Base-by-base conservation (phyloP, 2,329 filamentous ascomycete species). In the Pestalotiopsis sp. region DNA sequence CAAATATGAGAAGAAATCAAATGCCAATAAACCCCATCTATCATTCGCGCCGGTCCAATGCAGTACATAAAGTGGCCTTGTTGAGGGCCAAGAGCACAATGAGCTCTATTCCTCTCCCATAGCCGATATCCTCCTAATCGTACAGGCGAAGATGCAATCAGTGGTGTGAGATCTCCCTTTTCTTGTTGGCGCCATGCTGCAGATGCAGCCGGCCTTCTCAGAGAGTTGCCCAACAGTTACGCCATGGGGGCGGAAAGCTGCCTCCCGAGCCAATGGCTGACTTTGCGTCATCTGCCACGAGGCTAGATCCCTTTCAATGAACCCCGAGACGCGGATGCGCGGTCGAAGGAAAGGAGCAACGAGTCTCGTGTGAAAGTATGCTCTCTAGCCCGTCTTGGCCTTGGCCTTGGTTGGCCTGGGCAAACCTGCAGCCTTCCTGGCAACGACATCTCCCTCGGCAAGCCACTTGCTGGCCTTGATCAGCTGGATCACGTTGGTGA, bases 401-500 rank as follows among this genome's bases (percentile, higher is more conserved):
- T 73, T 75, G 76, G 74, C 77, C 70, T 78, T 79, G 77, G 81
- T 83, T 13, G 44, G 60, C 72, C 83, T 84, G 26, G 86, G 85
- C 35, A 90, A 76, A 3, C 88, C 89, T 69, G 79, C 80, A 26
- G 81, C 83, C 72, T 79, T 87, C 74, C 94, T 87, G 69, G 86
- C 84, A 74, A 88, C 85, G 44, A 92, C 80, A 75, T 99, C 96
- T n/a, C 94, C 94, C 81, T 98, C 94, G 0, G 94, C 96, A 52
- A 99, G 85, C 91, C 93, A 97, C 76, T 89, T 90, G 81, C 94
- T 94, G 6, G 96, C 96, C 81, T 98, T 97, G 76, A 97, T 88
- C 74, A 99, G 87, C 84, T 99, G 96, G 61, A 98, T 87, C 64
- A 98, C 86, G 76, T 99, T 99, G 85, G 98, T 93, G 75, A 92